Evolutionary conservation across 2,329 filamentous ascomycete species (phyloP).

Genomic region (Trichoderma lentiforme): DNA sequence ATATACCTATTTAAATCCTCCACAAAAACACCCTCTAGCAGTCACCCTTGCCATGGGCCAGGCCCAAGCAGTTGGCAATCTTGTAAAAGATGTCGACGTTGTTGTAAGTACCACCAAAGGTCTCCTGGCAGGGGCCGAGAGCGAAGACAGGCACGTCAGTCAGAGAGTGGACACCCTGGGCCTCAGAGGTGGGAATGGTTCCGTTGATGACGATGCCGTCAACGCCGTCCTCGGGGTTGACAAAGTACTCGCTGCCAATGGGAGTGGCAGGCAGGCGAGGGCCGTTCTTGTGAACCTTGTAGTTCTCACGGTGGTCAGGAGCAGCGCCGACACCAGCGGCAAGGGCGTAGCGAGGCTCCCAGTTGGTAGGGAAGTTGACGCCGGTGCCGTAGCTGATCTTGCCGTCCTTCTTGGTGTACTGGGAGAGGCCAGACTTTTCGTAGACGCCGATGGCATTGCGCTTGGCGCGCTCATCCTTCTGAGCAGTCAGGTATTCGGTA

Average conservation of each 20-base stretch:
- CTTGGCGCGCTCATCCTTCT: conserved; percentile 66
- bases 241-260: conserved; percentile 57
- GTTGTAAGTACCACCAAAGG: conserved; percentile 68
- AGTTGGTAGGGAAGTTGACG: conserved; percentile 75
- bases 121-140: conserved; percentile 72
- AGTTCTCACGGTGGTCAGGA: conserved; percentile 76
- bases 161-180: conserved; percentile 71
- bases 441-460: conserved; percentile 73
- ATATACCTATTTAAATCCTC: not conserved
- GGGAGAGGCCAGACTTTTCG: conserved; percentile 67
- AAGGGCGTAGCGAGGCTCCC: conserved; percentile 80
- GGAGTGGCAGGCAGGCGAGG: conserved; percentile 60
- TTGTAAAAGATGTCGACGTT: conserved; percentile 74
- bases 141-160: conserved; percentile 79
- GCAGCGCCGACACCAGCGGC: conserved; percentile 68
- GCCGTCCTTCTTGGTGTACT: conserved; percentile 62
- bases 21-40: conserved; percentile 19
- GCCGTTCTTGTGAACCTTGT: conserved; percentile 63
- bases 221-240: conserved; percentile 62
- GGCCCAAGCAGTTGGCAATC: conserved; percentile 65
- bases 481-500: conserved; percentile 68
- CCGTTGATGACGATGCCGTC: conserved; percentile 73
- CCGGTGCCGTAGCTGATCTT: conserved; percentile 69
- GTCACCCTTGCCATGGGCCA: conserved; percentile 33
- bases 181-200: conserved; percentile 60